Evolutionary conservation across 345 rosid genomes (phyloP), one percentile per base, ranked within the genome.

Genomic region (Hypericum androsaemum): DNA sequence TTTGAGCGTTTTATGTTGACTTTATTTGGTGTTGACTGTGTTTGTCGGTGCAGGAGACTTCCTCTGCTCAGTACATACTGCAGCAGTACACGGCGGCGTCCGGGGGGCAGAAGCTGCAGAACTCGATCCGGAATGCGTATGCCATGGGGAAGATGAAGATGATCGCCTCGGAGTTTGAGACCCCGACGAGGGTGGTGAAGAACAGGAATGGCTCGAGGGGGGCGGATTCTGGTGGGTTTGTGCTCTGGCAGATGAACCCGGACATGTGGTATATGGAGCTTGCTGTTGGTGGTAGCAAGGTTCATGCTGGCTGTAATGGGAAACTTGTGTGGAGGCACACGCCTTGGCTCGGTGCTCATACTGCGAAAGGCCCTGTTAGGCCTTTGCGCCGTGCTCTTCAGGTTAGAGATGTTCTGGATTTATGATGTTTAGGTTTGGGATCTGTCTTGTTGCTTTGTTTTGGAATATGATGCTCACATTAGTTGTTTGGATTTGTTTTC

Each of bases 201-300:
- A 84, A 78, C 44, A 70, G 84, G 11, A 78, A 72, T 53, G 71
- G 76, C 47, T 66, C 87, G 0, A 70, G 80, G 45, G 61, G 65
- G 59, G 77, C 79, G 3, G 94, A 88, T 62, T 67, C 84, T 0
- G 96, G 96, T 15, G 89, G 96, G 5, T 88, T 88, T 51, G 96
- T 88, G 53, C 94, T 88, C 12, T 88, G 96, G 96, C 94, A 88
- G 74, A 88, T 88, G 96, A 69, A 84, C 73, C 96, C 96, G 8
- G 96, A 84, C 50, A 84, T 81, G 89, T 88, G 96, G 96, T 88
- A 88, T 61, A 94, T 88, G 41, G 96, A 84, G 63, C 84, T 84
- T 59, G 79, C 96, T 2, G 96, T 82, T 8, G 96, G 89, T 35
- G 94, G 86, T 42, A 76, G 80, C 56, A 88, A 88, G 63, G 86